These are phyloP conservation scores for Croton laevigatus DNA, from an alignment of 441 rosid species.

Conservation along the genomic window DNA sequence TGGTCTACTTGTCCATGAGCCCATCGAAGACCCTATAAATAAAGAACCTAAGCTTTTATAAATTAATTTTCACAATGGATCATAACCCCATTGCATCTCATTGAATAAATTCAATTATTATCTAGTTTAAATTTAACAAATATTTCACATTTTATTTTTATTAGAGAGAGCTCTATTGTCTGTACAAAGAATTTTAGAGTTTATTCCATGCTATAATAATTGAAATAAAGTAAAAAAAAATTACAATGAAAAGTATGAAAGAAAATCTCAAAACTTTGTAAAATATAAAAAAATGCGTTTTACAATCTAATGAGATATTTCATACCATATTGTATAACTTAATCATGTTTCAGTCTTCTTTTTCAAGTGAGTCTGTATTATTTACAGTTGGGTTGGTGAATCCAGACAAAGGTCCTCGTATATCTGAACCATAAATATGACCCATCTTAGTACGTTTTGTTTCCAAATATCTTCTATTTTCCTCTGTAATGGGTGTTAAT, in stretches of 20 bases:
- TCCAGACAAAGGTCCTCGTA: constrained; percentile 6
- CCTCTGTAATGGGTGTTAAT: constrained; percentile 75
- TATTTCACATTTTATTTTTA: too few relatives aligned
- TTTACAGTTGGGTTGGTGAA: constrained; percentile 1
- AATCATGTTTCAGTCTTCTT: constrained; percentile 4
- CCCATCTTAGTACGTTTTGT: constrained; percentile 82
- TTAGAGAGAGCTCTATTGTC: too few relatives aligned
- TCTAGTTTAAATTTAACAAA: too few relatives aligned
- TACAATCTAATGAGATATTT: neutral
- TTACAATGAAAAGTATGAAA: neutral
- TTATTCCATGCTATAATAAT: neutral
- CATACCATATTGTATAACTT: neutral
- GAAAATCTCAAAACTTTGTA: neutral
- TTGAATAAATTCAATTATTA: too few relatives aligned
- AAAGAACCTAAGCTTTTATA: too few relatives aligned
- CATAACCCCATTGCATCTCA: too few relatives aligned
- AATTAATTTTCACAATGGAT: too few relatives aligned
- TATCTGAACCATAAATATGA: constrained; percentile 71
- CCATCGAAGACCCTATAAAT: too few relatives aligned
- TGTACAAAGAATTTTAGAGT: neutral
- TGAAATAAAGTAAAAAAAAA: neutral
- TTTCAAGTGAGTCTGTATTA: constrained; percentile 3
- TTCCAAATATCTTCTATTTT: constrained; percentile 78
- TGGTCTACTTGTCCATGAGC: too few relatives aligned
- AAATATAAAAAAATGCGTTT: neutral